Percentiles rank a stretch among this genome's conserved stretches.
Conservation (phyloP, 164 flowering plant species). For the Berberis thunbergii region DNA sequence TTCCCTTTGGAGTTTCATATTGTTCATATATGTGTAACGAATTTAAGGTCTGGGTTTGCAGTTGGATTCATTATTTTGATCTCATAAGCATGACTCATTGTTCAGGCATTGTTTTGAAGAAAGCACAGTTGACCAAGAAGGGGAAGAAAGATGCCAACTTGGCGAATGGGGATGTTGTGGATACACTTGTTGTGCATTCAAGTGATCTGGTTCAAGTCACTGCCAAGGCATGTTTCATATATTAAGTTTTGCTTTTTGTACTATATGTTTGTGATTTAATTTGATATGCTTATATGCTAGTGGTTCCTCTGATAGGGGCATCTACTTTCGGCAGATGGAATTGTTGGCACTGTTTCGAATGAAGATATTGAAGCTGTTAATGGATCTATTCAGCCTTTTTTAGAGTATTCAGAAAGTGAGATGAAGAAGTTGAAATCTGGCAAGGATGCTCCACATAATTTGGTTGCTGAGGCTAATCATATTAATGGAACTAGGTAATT, state of each 20-base stretch:
- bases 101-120: slow-evolving; percentile 62
- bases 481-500: no score
- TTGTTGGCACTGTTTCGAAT: slow-evolving; percentile 18
- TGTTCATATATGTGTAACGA: neutral
- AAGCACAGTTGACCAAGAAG: slow-evolving; percentile 56
- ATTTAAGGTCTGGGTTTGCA: neutral
- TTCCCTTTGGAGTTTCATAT: no score
- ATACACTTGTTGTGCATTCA: slow-evolving; percentile 52
- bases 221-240: slow-evolving; percentile 38
- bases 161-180: slow-evolving; percentile 27
- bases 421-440: no score
- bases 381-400: slow-evolving; percentile 10
- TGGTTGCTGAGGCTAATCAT: no score
- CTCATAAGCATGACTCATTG: neutral
- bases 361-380: slow-evolving; percentile 23
- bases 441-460: no score
- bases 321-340: slow-evolving; percentile 33
- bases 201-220: slow-evolving; percentile 76
- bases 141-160: slow-evolving; percentile 41
- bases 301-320: slow-evolving; percentile 34
- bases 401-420: slow-evolving; percentile 3
- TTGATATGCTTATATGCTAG: slow-evolving; percentile 3
- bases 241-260: neutral
- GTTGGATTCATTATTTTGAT: slow-evolving; percentile 1
- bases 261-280: neutral